Evolutionary conservation across 139 green algal genomes (phyloP), one percentile per base, ranked within the genome.

Genomic region (Picochlorum sp.): DNA sequence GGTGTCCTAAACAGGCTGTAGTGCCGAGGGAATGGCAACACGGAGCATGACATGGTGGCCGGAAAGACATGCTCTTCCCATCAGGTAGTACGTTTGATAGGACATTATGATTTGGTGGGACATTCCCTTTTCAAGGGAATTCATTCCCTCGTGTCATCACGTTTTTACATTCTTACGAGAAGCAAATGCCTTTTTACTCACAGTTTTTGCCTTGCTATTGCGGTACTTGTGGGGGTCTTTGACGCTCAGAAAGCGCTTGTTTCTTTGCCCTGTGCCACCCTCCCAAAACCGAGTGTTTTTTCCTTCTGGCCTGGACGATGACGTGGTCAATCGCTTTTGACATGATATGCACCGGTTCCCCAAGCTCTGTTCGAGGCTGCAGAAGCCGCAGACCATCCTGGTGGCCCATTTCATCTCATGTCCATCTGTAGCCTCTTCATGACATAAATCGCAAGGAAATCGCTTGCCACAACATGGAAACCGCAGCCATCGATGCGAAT

Each of bases 401-500:
- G 20, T 58, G 4, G 74, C 80, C 71, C 74, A 82, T 49, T 72
- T 72, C 61, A 73, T 64, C 23, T 76, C 61, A 56, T 82, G 76
- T 21, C 75, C 72, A 32, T 83, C 76, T 37, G 32, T 26, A 60
- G 77, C 74, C 24, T 66, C 61, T 66, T 83, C 77, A 49, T 83
- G 77, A 41, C 72, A 80, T 10, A 84, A 30, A 57, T 81, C 68
- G 61, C 72, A 83, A 3, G 78, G 41, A 38, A 77, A 84, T 54
- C 78, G 61, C 52, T 50, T 38, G 56, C 84, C 84, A 61, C 84
- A 90, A 70, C 84, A 90, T 11, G 84, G 84, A 64, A 90, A 90
- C 26, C 84, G 80, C 61, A 90, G 64, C 84, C 83, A 90, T 44
- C 84, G 75, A 69, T 89, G 79, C 3, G 75, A 85, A 65, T 89